Base-by-base conservation (phyloP, 345 rosid genomes). In the Salix exigua region DNA sequence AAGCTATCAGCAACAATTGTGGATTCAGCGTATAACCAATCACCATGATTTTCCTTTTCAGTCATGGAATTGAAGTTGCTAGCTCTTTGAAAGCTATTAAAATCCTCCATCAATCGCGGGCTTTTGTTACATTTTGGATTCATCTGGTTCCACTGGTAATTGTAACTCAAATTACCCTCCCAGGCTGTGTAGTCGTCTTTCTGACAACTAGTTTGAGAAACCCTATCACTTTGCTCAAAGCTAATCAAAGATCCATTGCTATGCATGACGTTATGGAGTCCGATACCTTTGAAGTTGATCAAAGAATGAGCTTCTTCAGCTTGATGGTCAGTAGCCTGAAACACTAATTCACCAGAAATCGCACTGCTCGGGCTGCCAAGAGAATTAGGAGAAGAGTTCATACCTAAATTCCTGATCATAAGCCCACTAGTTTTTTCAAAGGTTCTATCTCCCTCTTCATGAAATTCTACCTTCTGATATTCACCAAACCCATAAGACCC, bases 21-120 rank as follows among this genome's bases (percentile, higher is more conserved):
- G 58, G 85, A 84, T 50, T 89, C 95, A 9, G 91, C 81, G 80
- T 83, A 91, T 62, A 89, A 70, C 96, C 93, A 94, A 61, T 91
- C 88, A 4, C 87, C 88, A 8, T 75, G 77, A 51, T 64, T 71
- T 68, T 81, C 86, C 28, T 73, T 86, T 25, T 78, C 75, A 66
- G 31, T 33, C 31, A 70, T 73, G 71, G 83, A 79, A 50, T 62
- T 82, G 65, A 74, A 84, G 75, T 73, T 80, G 73, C 76, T 81
- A 9, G 82, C 85, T 53, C 78, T 88, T 69, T 82, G 85, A 69
- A 78, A 83, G 81, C 83, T 66, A 21, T 83, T 77, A 14, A 83
- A 75, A 50, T 84, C 83, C 70, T 86, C 86, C 18, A 73, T 61
- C 64, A 80, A 40, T 51, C 88, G 89, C 19, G 87, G 87, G 65